Percentiles rank a stretch among this genome's conserved stretches.
Evolutionary conservation across 352 stramenopile genomes (phyloP).

Genomic region (Thraustochytrium sp.): DNA sequence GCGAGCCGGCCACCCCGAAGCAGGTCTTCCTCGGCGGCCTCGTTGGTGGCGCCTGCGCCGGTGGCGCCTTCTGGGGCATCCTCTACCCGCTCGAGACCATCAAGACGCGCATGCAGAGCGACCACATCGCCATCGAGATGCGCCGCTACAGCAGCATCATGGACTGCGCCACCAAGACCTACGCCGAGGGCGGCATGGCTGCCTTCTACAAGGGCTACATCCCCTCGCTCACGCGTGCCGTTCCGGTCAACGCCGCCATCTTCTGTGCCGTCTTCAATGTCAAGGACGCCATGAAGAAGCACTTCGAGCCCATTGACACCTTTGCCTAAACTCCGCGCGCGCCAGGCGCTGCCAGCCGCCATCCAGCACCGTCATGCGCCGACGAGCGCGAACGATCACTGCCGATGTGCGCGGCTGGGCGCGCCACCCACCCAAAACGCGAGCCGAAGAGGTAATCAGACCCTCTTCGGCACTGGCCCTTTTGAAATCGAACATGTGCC

Average conservation of each 20-base stretch:
- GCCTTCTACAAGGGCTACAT: constrained; percentile 41
- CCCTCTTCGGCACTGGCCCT: no score
- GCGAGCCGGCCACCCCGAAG: not conserved
- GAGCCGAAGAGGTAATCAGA: no score
- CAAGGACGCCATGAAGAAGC: constrained; percentile 34
- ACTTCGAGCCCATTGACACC: no score
- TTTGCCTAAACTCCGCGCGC: not conserved
- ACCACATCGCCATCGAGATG: constrained; percentile 19
- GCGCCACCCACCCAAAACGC: no score
- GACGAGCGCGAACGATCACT: no score
- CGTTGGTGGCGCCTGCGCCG: constrained; percentile 13
- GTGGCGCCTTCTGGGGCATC: constrained; percentile 19
- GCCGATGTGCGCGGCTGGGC: no score
- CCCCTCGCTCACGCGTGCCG: constrained; percentile 16
- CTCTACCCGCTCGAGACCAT: constrained; percentile 33
- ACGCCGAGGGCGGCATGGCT: constrained; percentile 16
- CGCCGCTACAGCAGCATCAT: constrained; percentile 1
- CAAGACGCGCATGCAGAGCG: constrained; percentile 42
- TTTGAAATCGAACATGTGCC: no score
- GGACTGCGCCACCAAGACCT: constrained; percentile 27
- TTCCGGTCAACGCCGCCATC: constrained; percentile 38
- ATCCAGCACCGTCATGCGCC: not conserved
- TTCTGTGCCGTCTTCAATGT: constrained; percentile 38
- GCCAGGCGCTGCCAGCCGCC: not conserved
- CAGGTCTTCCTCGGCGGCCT: constrained; percentile 40